Evolutionary conservation across 129 eudicot species (phyloP), one percentile per base, ranked within the genome.

Genomic region (Pseudognaphalium luteoalbum): DNA sequence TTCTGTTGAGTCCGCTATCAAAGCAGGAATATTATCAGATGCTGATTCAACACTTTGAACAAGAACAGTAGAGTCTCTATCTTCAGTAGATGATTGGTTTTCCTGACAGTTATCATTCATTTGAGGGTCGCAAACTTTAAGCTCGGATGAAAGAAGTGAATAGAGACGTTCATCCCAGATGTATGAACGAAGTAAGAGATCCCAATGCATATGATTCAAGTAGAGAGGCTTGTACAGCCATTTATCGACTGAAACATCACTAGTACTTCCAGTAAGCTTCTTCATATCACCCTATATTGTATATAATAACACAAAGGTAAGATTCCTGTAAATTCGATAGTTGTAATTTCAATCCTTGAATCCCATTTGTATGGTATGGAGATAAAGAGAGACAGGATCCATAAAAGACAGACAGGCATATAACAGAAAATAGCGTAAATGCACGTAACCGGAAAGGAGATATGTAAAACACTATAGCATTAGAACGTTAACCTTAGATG

Each of bases 81-180:
- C 86, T 66, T 78, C 68, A 64, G 58, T 16, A 34, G 42, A 47
- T 30, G 50, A 75, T 39, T 82, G 80, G 22, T 32, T 56, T 16
- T 78, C 6, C 60, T 11, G 71, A 17, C 59, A 60, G 51, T 66
- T 21, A 57, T 76, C 60, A 21, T 63, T 66, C 39, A 58, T 69
- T 66, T 75, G 58, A 58, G 75, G 21, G 63, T 71, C 61, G 37
- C 61, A 9, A 9, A 64, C 83, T 64, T 42, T 58, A 78, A 85
- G 78, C 65, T 82, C 88, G 33, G 91, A 85, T 35, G 96, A 93
- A 64, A 85, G 79, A 39, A 94, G 79, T n/a, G 85, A 84, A 70
- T 82, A 82, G 57, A 94, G 81, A 51, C 98, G 95, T 12, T 77
- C 87, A 70, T 84, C 91, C 98, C 98, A 94, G 59, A 94, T 67